These are phyloP conservation scores for Rostrohypoxylon terebratum DNA, from an alignment of 495 filamentous ascomycete genomes.

Conservation along the genomic window DNA sequence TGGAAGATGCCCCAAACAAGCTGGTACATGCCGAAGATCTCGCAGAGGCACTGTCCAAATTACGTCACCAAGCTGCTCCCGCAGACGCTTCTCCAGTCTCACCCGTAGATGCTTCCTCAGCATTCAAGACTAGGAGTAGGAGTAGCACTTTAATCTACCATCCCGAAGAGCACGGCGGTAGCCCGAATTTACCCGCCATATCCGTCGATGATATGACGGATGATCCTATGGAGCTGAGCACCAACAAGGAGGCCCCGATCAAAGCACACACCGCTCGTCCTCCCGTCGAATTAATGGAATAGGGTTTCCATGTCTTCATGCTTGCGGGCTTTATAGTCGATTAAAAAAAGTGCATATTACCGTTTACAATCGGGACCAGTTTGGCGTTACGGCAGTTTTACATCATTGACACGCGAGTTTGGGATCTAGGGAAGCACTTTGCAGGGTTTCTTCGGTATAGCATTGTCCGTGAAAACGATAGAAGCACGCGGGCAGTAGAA, in stretches of 20 bases:
- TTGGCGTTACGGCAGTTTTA: slow-evolving; percentile 37
- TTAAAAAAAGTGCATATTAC: slow-evolving; percentile 30
- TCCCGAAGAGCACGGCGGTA: slow-evolving; percentile 78
- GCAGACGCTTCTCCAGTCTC: slow-evolving; percentile 49
- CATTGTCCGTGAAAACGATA: slow-evolving; percentile 12
- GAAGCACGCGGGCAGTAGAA: slow-evolving; percentile 8
- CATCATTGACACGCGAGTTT: background rate
- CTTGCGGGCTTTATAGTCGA: background rate
- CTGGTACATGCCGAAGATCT: slow-evolving; percentile 92
- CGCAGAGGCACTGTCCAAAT: slow-evolving; percentile 77
- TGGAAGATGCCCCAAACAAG: slow-evolving; percentile 94
- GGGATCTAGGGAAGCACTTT: slow-evolving; percentile 6
- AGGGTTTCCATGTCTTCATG: slow-evolving; percentile 28
- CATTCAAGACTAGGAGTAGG: slow-evolving; percentile 51
- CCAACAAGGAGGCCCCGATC: slow-evolving; percentile 61
- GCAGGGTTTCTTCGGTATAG: slow-evolving; percentile 15
- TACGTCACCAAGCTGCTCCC: slow-evolving; percentile 61
- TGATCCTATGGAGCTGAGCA: slow-evolving; percentile 58
- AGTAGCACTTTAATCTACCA: slow-evolving; percentile 81
- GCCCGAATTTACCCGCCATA: slow-evolving; percentile 85
- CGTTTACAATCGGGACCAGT: slow-evolving; percentile 21
- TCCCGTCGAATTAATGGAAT: slow-evolving; percentile 89
- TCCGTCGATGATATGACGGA: slow-evolving; percentile 90
- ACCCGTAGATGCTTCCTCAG: slow-evolving; percentile 46
- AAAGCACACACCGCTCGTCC: slow-evolving; percentile 83